Base-by-base conservation (phyloP, 1,284 basidiomycete genomes). In the Cryptococcus jaspeensis region DNA sequence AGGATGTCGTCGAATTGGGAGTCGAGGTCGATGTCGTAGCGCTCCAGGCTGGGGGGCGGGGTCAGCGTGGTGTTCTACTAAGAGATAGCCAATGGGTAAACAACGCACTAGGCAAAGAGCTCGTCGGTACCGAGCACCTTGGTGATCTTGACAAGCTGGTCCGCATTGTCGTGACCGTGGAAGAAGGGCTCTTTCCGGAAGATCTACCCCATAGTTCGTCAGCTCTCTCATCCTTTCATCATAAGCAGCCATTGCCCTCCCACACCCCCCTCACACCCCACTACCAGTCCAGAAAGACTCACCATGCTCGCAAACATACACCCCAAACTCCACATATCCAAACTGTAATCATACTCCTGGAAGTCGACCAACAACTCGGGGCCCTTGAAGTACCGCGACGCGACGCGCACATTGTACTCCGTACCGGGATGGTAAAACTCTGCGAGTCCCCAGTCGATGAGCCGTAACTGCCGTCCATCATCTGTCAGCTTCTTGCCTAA, bases 141-240 rank as follows among this genome's bases (percentile, higher is more conserved):
- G 57, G 92, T 88, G 64, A 99, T 99, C 81, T 97, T 98, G 71
- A 98, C 95, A 49, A 99, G 81, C 75, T 99, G 95, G 79, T 99
- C 96, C 73, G 95, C 96, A 78, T 99, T 99, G 79, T 98, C 94
- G 75, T 97, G 94, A 13, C 95, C 95, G 73, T 99, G 95, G 85
- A 99, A 99, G 82, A 99, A 96, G n/a, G 95, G 95, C 74, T 99
- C 95, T 79, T 98, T 98, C 66, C 95, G 86, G 85, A 99, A 98
- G 73, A 99, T 99, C 92, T 95, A 67, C 16, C 18, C 16, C 39
- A 16, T 42, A 32, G n/a, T 36, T 37, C 18, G 42, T 50, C 50
- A 55, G 53, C 46, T 38, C n/a, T 32, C n/a, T 8, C 20, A 15
- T 42, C n/a, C 50, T 18, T 3, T 5, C 22, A 42, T 42, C 40